phyloP scores from a whole-genome alignment of 129 eudicot species.

The Glebionis coronaria region DNA sequence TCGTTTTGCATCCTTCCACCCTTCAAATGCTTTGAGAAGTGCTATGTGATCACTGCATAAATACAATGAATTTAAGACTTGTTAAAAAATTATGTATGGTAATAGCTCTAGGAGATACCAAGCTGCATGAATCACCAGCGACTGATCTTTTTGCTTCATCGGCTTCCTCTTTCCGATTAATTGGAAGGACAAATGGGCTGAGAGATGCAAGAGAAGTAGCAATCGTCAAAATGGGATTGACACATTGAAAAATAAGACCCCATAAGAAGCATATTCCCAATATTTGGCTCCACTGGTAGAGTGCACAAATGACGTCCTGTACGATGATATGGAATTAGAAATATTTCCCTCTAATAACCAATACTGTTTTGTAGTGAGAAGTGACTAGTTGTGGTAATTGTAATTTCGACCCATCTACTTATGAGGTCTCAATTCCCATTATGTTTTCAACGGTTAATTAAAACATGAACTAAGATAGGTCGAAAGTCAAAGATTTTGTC shows the following conservation, averaged over 20 bases:
- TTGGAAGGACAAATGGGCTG: slow-evolving; percentile 91
- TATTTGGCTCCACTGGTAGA: slow-evolving; percentile 94
- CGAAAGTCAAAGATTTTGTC: background rate
- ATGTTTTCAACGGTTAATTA: background rate
- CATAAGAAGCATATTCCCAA: slow-evolving; percentile 99
- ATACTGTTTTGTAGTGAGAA: background rate
- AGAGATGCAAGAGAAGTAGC: slow-evolving; percentile 96
- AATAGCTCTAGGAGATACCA: slow-evolving; percentile 12
- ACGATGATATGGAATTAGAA: slow-evolving; percentile 2
- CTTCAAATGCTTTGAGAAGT: slow-evolving; percentile 89
- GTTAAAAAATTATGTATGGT: background rate
- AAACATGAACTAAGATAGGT: background rate
- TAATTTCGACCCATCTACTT: background rate
- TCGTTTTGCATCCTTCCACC: slow-evolving; percentile 88
- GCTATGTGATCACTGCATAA: slow-evolving; percentile 91
- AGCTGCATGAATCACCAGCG: slow-evolving; percentile 99
- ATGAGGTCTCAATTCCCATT: background rate
- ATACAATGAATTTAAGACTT: background rate
- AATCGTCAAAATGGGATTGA: slow-evolving; percentile 81
- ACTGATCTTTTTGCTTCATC: slow-evolving; percentile 94
- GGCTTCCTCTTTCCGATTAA: slow-evolving; percentile 87
- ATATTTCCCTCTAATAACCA: background rate
- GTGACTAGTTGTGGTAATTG: background rate
- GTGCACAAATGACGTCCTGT: slow-evolving; percentile 93
- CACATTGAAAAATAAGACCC: slow-evolving; percentile 93